Percentiles rank a stretch among this genome's conserved stretches.
Conservation (phyloP, 2,329 filamentous ascomycete genomes). For the Ophiostoma angusticollis region DNA sequence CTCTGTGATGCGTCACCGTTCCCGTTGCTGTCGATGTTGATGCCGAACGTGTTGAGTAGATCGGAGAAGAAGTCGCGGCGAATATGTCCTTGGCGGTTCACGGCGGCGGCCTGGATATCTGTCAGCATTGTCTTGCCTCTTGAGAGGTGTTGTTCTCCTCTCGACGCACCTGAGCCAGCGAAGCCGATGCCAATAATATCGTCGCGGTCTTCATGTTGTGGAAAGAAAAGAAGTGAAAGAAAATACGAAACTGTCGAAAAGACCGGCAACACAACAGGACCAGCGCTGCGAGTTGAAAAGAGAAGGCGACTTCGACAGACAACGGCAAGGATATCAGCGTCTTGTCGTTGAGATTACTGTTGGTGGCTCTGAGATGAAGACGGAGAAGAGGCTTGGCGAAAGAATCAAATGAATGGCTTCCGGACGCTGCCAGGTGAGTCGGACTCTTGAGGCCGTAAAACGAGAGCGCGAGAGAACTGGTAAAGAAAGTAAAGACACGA, state of each 20-base stretch:
- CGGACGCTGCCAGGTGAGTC: too few relatives aligned
- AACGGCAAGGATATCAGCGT: background rate
- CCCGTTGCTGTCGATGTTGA: slow-evolving; percentile 2
- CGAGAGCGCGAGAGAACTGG: background rate
- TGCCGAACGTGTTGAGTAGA: slow-evolving; percentile 13
- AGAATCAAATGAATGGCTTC: too few relatives aligned
- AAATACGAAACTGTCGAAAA: too few relatives aligned
- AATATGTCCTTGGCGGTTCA: slow-evolving; percentile 12
- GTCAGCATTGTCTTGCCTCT: background rate
- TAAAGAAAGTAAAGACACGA: background rate
- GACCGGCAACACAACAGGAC: slow-evolving; percentile 8
- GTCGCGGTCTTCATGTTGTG: slow-evolving; percentile 17
- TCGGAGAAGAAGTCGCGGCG: slow-evolving; percentile 18
- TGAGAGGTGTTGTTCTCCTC: background rate
- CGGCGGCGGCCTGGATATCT: slow-evolving; percentile 16
- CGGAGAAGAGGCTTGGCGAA: background rate
- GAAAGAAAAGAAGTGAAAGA: background rate
- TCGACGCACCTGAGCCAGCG: slow-evolving; percentile 18
- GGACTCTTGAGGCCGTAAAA: too few relatives aligned
- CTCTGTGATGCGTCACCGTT: slow-evolving; percentile 4
- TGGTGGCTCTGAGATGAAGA: background rate
- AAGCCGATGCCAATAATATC: slow-evolving; percentile 16
- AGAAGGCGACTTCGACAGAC: background rate
- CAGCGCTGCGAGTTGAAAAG: slow-evolving; percentile 8
- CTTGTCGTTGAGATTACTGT: background rate